Evolutionary conservation across 108 stramenopile genomes (phyloP).

Genomic region (Pelagomonas calceolata): DNA sequence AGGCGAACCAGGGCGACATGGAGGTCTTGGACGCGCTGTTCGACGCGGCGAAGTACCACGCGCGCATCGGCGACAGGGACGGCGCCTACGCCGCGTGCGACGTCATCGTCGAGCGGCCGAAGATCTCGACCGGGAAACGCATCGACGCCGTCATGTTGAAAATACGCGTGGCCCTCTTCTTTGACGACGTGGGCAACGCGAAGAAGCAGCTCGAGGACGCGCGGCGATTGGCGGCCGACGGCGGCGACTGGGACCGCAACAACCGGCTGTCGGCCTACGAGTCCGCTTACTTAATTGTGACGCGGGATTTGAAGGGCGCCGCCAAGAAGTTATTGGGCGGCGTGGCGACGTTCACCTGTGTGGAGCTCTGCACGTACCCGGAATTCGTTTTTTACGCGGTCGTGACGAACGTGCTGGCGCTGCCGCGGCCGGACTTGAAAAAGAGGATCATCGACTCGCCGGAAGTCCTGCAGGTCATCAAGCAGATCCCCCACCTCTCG

Average conservation of each 20-base stretch:
- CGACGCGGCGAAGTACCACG: slow-evolving; percentile 68
- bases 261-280: slow-evolving; percentile 93
- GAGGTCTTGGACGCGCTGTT: slow-evolving; percentile 87
- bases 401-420: slow-evolving; percentile 67
- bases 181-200: slow-evolving; percentile 44
- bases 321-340: slow-evolving; percentile 71
- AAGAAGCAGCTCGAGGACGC: slow-evolving; percentile 54
- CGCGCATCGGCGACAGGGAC: slow-evolving; percentile 63
- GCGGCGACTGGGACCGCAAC: slow-evolving; percentile 98
- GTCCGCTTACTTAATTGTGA: slow-evolving; percentile 57
- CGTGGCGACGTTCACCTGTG: slow-evolving; percentile 91
- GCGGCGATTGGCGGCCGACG: slow-evolving; percentile 61
- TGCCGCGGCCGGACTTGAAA: slow-evolving; percentile 71
- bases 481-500: slow-evolving; percentile 61
- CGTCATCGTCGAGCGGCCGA: slow-evolving; percentile 63
- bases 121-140: slow-evolving; percentile 83
- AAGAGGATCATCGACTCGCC: slow-evolving; percentile 90
- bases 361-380: slow-evolving; percentile 81
- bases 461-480: slow-evolving; percentile 74
- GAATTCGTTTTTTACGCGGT: slow-evolving; percentile 83
- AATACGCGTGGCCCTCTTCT: slow-evolving; percentile 72
- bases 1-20: slow-evolving; percentile 88
- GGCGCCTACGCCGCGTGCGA: slow-evolving; percentile 69
- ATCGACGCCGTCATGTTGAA: slow-evolving; percentile 87
- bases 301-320: slow-evolving; percentile 70